Evolutionary conservation across 2,329 filamentous ascomycete genomes (phyloP), one percentile per base, ranked within the genome.

Genomic region (Curvularia sp.): DNA sequence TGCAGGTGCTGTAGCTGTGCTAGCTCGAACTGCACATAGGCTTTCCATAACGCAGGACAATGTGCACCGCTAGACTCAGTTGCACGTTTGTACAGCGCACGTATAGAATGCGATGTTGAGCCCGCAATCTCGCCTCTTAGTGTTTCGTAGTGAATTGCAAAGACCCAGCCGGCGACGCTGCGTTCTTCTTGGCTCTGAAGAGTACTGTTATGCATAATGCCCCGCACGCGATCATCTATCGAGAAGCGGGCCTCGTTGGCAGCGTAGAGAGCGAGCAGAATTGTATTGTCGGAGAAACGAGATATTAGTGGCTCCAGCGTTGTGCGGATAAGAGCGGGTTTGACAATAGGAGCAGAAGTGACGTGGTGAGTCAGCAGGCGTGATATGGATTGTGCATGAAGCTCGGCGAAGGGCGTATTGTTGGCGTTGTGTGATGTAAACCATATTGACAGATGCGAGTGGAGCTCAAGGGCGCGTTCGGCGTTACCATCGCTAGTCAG

Each of bases 211-310:
- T 83, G 77, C 10, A 93, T 79, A 8, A 91, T 77, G 5, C 84
- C 81, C n/a, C 90, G 87, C 20, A 96, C 86, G 18, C 91, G 89
- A 66, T 96, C 91, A 61, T 92, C 86, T 53, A 95, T 84, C 24
- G 88, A 85, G 43, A 92, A 86, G 7, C 88, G 86, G 1, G 86
- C 82, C 71, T 94, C 89, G 61, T 91, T 88, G 81, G 88, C 90
- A n/a, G 88, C 84, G 63, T 89, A 89, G 0, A 95, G 78, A 1
- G 85, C 81, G 1, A 96, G 82, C 61, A 97, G 89, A 5, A 92
- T 82, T 1, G 87, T 90, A 77, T 97, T 97, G 49, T 82, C 81
- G 0, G 93, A 92, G 72, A 93, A 96, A 6, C 79, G 72, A 0
- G 69, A 67, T 22, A 95, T 80, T 61, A 89, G 90, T 2, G 81